phyloP scores from a whole-genome alignment of 495 filamentous ascomycete species.

The Neohortaea acidophila region DNA sequence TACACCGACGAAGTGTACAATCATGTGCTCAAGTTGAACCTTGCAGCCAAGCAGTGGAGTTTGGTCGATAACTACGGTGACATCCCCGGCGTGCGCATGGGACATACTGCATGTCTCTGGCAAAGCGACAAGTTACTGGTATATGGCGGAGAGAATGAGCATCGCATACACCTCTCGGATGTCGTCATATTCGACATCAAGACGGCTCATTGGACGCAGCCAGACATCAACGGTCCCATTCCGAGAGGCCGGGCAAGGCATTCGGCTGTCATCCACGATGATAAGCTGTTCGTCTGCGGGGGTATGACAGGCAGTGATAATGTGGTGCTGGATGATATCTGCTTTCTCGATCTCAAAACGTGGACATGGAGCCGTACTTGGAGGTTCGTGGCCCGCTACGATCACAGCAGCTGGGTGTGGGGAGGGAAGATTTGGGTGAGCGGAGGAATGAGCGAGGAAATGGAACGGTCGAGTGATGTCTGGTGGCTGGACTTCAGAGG shows the following conservation, averaged over 20 bases:
- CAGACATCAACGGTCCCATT: conserved; percentile 63
- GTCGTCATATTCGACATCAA: conserved; percentile 90
- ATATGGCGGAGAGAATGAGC: conserved; percentile 95
- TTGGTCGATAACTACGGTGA: conserved; percentile 97
- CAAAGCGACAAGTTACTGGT: conserved; percentile 86
- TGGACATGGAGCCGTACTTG: conserved; percentile 95
- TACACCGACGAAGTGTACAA: conserved; percentile 99
- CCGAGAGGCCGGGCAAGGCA: conserved; percentile 84
- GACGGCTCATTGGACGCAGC: conserved; percentile 86
- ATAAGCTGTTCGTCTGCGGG: conserved; percentile 88
- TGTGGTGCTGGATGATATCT: conserved; percentile 82
- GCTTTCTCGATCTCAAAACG: conserved; percentile 89
- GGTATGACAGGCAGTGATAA: conserved; percentile 79
- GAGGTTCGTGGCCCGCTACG: conserved; percentile 85
- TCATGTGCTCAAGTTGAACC: conserved; percentile 77
- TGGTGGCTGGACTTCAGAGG: conserved; percentile 94
- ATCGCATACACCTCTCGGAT: conserved; percentile 86
- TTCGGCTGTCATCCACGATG: conserved; percentile 85
- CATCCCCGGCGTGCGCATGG: conserved; percentile 96
- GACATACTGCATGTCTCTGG: conserved; percentile 91
- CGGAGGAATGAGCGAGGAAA: conserved; percentile 80
- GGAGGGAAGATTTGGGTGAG: conserved; percentile 91
- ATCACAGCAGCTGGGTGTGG: conserved; percentile 88
- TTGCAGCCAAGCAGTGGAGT: conserved; percentile 78
- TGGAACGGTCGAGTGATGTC: conserved; percentile 88